Evolutionary conservation across 768 basidiomycete genomes (phyloP).

Genomic region (Leucogyrophana mollusca): DNA sequence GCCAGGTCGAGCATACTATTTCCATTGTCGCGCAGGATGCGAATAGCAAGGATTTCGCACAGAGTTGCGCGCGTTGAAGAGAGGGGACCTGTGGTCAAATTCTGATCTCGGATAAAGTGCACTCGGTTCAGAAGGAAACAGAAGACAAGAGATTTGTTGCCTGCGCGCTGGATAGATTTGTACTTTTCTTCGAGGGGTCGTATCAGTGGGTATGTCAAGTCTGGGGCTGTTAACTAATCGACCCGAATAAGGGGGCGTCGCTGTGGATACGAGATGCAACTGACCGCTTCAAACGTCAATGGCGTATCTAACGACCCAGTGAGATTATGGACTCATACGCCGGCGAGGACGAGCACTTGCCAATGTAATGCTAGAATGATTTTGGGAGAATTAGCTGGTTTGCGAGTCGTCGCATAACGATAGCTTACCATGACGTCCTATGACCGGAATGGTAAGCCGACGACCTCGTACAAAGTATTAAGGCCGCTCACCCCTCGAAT

Average conservation of each 20-base stretch:
- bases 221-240: slow-evolving; percentile 75
- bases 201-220: slow-evolving; percentile 87
- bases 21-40: slow-evolving; percentile 71
- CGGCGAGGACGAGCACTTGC: slow-evolving; percentile 32
- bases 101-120: slow-evolving; percentile 78
- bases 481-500: slow-evolving; percentile 55
- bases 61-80: slow-evolving; percentile 76
- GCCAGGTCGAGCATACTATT: slow-evolving; percentile 68
- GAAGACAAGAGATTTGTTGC: slow-evolving; percentile 85
- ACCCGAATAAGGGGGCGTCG: slow-evolving; percentile 9
- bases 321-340: slow-evolving; percentile 2
- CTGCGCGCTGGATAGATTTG: slow-evolving; percentile 59
- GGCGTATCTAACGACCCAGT: slow-evolving; percentile 66
- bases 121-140: slow-evolving; percentile 86
- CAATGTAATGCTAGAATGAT: slow-evolving; percentile 62
- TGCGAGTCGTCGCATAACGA: neutral
- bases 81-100: slow-evolving; percentile 65
- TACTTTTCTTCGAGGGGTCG: slow-evolving; percentile 90
- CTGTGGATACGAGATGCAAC: slow-evolving; percentile 19
- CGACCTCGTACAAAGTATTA: neutral
- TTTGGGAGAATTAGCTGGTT: slow-evolving; percentile 6
- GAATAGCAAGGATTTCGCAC: slow-evolving; percentile 88
- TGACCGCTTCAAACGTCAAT: slow-evolving; percentile 74
- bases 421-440: slow-evolving; percentile 58
- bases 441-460: slow-evolving; percentile 16